Conservation (phyloP, 1,284 basidiomycete genomes). For the Ceratorhiza oryzae-sativae region DNA sequence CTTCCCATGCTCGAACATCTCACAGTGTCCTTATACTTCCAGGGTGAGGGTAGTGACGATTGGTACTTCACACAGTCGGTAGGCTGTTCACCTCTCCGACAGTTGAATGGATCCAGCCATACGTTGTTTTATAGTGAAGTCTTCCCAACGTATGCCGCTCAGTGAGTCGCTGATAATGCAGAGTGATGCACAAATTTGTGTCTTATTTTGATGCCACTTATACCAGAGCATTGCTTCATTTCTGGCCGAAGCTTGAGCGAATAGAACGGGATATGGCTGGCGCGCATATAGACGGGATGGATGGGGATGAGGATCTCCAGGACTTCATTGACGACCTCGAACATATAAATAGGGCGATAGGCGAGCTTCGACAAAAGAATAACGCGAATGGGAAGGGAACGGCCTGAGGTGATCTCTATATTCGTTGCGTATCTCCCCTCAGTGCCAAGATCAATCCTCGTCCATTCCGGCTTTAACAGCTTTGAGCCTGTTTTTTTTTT, state of each 20-base stretch:
- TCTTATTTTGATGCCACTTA: too few relatives aligned
- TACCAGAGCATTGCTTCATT: not conserved
- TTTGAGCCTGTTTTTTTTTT: too few relatives aligned
- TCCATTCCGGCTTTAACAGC: too few relatives aligned
- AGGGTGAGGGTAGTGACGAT: not conserved
- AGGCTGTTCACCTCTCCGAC: not conserved
- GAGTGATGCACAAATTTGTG: too few relatives aligned
- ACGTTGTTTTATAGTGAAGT: not conserved
- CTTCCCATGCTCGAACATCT: constrained; percentile 6
- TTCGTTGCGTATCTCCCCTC: too few relatives aligned
- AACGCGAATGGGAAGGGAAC: too few relatives aligned
- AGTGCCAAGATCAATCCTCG: too few relatives aligned
- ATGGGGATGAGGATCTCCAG: not conserved
- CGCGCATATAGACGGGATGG: too few relatives aligned
- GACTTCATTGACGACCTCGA: not conserved
- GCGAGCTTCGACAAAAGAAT: not conserved
- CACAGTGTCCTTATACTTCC: not conserved
- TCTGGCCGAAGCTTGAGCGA: not conserved
- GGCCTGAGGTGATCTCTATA: too few relatives aligned
- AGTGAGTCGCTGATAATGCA: not conserved
- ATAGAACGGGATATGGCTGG: too few relatives aligned
- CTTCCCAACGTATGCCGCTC: not conserved
- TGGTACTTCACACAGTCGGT: not conserved
- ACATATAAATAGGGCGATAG: not conserved
- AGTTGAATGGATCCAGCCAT: not conserved